Percentiles rank a stretch among this genome's conserved stretches.
These are phyloP conservation scores for Punica granatum DNA, from an alignment of 345 rosid species.

Conservation along the genomic window DNA sequence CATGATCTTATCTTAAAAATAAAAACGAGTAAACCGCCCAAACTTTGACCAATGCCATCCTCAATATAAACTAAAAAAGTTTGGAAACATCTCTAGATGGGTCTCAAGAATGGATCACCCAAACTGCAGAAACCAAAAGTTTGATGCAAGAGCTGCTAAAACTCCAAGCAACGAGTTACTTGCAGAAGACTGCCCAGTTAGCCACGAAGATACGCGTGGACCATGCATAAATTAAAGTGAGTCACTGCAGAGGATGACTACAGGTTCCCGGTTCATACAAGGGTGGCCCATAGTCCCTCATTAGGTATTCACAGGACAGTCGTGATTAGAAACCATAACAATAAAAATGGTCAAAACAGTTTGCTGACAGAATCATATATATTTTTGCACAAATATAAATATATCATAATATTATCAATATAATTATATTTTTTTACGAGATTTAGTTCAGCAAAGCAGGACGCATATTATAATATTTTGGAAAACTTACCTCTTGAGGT, in stretches of 20 bases:
- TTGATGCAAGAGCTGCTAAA: background rate
- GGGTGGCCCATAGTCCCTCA: background rate
- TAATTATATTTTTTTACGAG: background rate
- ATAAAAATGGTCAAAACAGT: background rate
- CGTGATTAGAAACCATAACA: background rate
- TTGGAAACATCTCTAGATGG: background rate
- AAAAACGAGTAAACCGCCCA: background rate
- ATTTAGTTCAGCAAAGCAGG: background rate
- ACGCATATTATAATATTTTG: background rate
- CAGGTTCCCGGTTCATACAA: background rate
- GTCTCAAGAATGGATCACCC: background rate
- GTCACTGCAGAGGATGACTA: background rate
- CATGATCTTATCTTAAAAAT: background rate
- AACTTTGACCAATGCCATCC: background rate
- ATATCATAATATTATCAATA: too few species aligned
- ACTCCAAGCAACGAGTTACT: background rate
- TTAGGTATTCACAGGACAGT: background rate
- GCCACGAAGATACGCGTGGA: background rate
- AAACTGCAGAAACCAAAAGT: background rate
- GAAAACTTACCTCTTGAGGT: conserved; percentile 45
- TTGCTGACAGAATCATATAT: background rate
- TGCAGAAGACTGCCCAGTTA: background rate
- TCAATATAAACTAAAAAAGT: background rate
- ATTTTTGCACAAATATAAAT: background rate
- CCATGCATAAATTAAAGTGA: background rate